Conservation (phyloP, 192 early-diverging fungal genomes). For the Linnemannia zychae region DNA sequence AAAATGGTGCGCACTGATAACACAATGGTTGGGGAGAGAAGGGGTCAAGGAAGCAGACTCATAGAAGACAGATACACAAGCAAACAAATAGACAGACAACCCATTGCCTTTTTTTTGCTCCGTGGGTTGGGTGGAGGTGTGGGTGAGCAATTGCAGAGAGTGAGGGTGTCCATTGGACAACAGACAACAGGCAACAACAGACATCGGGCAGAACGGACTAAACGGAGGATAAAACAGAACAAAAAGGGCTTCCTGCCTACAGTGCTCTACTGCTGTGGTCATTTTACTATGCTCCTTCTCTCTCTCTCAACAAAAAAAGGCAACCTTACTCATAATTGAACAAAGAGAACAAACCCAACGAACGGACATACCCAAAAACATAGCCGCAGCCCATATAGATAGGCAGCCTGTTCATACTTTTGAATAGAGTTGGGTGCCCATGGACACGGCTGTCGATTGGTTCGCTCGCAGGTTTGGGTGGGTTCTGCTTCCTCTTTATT, state of each 20-base stretch:
- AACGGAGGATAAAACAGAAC: no score
- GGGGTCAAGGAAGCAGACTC: not conserved
- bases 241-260: no score
- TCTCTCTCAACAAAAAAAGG: no score
- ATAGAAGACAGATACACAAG: not conserved
- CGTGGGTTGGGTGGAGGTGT: not conserved
- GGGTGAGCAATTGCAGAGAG: not conserved
- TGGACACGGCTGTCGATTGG: constrained; percentile 28
- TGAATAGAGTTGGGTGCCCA: constrained; percentile 18
- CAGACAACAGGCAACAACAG: not conserved
- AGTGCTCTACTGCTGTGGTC: no score
- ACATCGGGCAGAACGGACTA: not conserved
- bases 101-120: not conserved
- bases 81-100: not conserved
- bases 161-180: not conserved
- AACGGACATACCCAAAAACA: not conserved
- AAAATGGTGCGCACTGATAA: not conserved
- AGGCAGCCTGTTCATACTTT: not conserved
- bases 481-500: not conserved
- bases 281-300: no score
- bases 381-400: not conserved
- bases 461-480: not conserved
- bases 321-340: no score
- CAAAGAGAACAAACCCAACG: not conserved
- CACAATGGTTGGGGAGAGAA: constrained; percentile 6